These are phyloP conservation scores for Linnemannia exigua DNA, from an alignment of 192 early-diverging fungal genomes.

Conservation along the genomic window DNA sequence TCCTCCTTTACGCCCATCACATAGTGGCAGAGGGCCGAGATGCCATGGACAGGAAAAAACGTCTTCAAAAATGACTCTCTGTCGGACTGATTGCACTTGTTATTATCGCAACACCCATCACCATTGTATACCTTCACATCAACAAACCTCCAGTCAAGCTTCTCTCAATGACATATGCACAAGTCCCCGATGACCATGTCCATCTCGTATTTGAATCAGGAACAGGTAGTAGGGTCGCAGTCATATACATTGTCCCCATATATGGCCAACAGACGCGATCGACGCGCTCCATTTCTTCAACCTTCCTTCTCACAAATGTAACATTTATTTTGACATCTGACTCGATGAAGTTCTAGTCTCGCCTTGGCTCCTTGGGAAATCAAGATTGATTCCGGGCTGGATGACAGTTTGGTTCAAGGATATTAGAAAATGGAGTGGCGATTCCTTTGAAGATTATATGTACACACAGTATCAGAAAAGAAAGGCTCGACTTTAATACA, in stretches of 20 bases:
- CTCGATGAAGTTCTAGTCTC: not conserved
- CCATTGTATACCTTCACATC: not conserved
- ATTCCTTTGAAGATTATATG: too few relatives aligned
- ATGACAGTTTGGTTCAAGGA: not conserved
- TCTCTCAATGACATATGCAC: not conserved
- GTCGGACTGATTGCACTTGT: not conserved
- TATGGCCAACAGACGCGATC: not conserved
- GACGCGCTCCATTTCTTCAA: not conserved
- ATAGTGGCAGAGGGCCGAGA: not conserved
- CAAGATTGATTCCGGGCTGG: not conserved
- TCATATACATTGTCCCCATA: too few relatives aligned
- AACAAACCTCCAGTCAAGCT: not conserved
- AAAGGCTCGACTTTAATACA: too few relatives aligned
- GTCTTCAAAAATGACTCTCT: not conserved
- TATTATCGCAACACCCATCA: not conserved
- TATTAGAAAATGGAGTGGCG: not conserved
- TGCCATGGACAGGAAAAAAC: not conserved
- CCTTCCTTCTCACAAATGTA: not conserved
- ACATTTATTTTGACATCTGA: not conserved
- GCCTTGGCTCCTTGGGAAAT: not conserved
- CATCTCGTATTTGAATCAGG: not conserved
- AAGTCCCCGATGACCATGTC: not conserved
- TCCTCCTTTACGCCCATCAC: too few relatives aligned
- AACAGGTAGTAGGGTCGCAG: not conserved
- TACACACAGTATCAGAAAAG: too few relatives aligned